Percentiles rank a stretch among this genome's conserved stretches.
Evolutionary conservation across 768 basidiomycete species (phyloP).

Genomic region (Calocera cornea): DNA sequence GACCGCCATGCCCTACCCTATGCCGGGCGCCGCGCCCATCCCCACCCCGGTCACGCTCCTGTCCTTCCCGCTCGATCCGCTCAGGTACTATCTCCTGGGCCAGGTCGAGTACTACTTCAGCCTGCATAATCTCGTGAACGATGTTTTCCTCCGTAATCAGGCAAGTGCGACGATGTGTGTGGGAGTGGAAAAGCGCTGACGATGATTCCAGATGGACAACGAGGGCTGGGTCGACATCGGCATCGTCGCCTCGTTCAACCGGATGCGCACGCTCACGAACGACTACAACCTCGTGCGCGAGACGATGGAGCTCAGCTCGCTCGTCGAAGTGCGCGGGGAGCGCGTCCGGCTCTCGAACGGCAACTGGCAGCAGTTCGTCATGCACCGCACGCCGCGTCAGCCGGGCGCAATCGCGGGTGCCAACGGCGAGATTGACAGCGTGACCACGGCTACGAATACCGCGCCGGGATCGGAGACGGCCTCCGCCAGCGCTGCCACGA

Average conservation of each 20-base stretch:
- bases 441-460: not conserved
- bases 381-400: constrained; percentile 42
- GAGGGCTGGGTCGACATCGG: constrained; percentile 75
- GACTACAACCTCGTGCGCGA: constrained; percentile 48
- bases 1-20: constrained; percentile 33
- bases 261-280: constrained; percentile 52
- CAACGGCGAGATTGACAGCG: not conserved
- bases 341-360: constrained; percentile 52
- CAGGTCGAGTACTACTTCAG: constrained; percentile 90
- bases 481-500: not conserved
- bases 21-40: constrained; percentile 15
- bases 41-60: constrained; percentile 25
- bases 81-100: constrained; percentile 54
- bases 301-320: constrained; percentile 47
- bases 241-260: constrained; percentile 77
- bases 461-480: not conserved
- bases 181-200: not conserved
- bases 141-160: constrained; percentile 65
- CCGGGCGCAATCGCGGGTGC: not conserved
- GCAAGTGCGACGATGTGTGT: constrained; percentile 32
- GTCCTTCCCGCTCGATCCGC: constrained; percentile 38
- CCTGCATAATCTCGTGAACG: constrained; percentile 76
- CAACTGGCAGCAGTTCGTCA: constrained; percentile 46
- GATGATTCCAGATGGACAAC: constrained; percentile 60
- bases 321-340: constrained; percentile 56